Conservation (phyloP, 2,329 filamentous ascomycete species). For the Elsinoe australis region DNA sequence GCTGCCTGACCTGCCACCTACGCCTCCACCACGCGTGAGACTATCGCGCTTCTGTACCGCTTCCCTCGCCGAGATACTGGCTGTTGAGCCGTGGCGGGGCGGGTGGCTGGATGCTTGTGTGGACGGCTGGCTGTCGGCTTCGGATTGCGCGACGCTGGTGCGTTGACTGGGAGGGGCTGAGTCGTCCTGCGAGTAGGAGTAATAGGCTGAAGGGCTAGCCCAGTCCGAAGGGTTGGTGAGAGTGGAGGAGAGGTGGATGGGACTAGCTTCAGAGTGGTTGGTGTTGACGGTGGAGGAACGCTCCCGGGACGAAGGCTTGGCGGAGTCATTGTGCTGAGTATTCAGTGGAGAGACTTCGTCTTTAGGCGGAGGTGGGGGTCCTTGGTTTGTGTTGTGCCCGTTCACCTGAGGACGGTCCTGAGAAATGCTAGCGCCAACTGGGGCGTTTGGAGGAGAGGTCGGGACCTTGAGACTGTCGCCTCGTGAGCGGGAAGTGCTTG, state of each 20-base stretch:
- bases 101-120: conserved; percentile 19
- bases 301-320: conserved; percentile 13
- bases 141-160: conserved; percentile 21
- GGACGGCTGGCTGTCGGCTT: conserved; percentile 23
- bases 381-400: conserved; percentile 9
- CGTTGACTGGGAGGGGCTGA: conserved; percentile 17
- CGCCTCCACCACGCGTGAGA: conserved; percentile 40
- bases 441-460: conserved; percentile 34
- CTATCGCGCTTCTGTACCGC: conserved; percentile 57
- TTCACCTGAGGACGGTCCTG: conserved; percentile 14
- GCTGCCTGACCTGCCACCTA: conserved; percentile 38
- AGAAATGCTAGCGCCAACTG: conserved; percentile 16
- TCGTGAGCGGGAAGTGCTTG: conserved; percentile 37
- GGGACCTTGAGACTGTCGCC: conserved; percentile 74
- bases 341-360: conserved; percentile 26
- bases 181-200: conserved; percentile 19
- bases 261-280: conserved; percentile 11
- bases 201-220: conserved; percentile 24
- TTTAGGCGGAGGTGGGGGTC: conserved; percentile 21
- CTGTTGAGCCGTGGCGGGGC: conserved; percentile 18
- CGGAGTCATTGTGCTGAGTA: conserved; percentile 23
- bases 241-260: conserved; percentile 24
- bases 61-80: conserved; percentile 23
- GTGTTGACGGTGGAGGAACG: conserved; percentile 18
- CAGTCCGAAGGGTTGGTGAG: conserved; percentile 26